These are phyloP conservation scores for Lanmaoa pseudosensibilis DNA, from an alignment of 768 basidiomycete species.

Conservation along the genomic window DNA sequence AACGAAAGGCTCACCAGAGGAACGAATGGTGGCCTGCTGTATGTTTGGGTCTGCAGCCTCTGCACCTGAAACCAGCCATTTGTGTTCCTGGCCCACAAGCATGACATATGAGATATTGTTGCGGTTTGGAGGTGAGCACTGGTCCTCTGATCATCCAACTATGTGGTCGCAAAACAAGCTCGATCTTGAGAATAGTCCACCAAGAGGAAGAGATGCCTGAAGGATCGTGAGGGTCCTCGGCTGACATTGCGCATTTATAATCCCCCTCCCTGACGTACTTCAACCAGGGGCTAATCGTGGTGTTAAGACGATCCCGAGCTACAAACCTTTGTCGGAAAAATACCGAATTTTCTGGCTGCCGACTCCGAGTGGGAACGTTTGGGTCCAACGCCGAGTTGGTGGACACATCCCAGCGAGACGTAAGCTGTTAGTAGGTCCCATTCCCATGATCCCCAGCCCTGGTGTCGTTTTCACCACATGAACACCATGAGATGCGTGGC, in stretches of 20 bases:
- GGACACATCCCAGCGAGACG: no score
- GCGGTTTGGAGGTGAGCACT: neutral
- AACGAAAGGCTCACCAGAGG: slow-evolving; percentile 14
- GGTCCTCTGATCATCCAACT: neutral
- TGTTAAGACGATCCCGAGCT: neutral
- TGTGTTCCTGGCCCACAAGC: neutral
- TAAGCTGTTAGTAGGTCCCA: no score
- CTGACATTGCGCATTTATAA: neutral
- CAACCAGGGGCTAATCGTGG: neutral
- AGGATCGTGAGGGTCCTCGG: no score
- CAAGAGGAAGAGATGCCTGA: neutral
- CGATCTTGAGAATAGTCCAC: neutral
- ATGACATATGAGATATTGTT: neutral
- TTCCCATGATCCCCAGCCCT: neutral
- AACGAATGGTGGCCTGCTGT: neutral
- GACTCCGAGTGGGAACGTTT: neutral
- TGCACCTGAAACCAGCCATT: slow-evolving; percentile 4
- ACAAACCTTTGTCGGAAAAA: neutral
- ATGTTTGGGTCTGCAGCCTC: neutral
- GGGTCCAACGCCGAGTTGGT: no score
- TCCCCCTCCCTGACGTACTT: neutral
- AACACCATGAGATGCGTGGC: neutral
- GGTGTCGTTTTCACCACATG: neutral
- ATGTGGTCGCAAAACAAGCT: neutral
- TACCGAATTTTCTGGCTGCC: neutral